Conservation (phyloP, 2,329 filamentous ascomycete species). For the Juglanconis juglandina region DNA sequence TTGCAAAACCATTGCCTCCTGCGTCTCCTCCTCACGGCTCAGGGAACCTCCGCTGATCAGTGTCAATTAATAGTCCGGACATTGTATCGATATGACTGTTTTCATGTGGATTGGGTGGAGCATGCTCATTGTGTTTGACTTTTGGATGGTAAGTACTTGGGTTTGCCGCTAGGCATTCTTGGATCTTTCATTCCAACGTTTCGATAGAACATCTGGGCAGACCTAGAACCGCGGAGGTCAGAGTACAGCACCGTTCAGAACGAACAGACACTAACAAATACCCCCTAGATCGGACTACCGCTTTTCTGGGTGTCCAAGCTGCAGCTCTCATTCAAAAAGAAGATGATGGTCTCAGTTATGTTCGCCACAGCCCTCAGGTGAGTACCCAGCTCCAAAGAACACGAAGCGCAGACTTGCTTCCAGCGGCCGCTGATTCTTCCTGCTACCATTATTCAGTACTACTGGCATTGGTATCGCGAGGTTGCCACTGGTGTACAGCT, state of each 20-base stretch:
- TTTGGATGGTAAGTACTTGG: not conserved
- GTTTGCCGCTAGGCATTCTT: not conserved
- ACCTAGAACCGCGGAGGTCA: no score
- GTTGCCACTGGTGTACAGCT: not conserved
- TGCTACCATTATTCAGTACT: not conserved
- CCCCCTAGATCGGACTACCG: not conserved
- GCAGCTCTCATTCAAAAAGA: not conserved
- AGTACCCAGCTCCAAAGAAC: not conserved
- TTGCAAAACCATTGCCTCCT: no score
- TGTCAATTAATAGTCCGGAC: not conserved
- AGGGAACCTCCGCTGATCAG: not conserved
- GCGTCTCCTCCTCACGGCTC: no score
- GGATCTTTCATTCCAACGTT: no score
- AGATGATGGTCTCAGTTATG: slow-evolving; percentile 2
- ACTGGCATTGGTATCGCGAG: not conserved
- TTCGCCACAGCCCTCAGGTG: not conserved
- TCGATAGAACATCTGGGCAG: no score
- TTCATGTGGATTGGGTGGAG: slow-evolving; percentile 1
- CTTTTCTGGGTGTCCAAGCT: not conserved
- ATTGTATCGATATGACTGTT: not conserved
- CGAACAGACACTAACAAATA: no score
- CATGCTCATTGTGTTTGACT: not conserved
- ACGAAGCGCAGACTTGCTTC: no score
- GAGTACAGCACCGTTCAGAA: no score
- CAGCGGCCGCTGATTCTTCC: not conserved